Conservation (phyloP, 2,329 filamentous ascomycete species). For the Hymenoscyphus albidus region DNA sequence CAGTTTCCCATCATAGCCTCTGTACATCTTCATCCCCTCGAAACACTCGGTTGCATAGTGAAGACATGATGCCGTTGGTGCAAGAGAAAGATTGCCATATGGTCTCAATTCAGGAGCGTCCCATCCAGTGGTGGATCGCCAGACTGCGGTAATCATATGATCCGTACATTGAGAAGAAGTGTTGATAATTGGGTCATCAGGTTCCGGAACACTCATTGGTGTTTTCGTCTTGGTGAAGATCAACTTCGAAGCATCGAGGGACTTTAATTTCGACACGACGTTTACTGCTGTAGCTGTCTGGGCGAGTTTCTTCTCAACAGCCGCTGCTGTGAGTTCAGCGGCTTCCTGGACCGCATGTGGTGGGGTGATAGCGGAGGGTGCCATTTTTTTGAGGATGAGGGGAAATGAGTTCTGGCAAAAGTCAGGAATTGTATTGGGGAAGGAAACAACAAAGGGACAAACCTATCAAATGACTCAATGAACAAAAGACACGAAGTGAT, state of each 20-base stretch:
- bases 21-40: constrained; percentile 81
- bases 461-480: background rate
- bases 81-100: constrained; percentile 72
- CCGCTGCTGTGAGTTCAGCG: constrained; percentile 49
- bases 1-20: constrained; percentile 63
- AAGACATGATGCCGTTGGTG: constrained; percentile 75
- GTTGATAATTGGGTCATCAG: constrained; percentile 39
- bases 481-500: background rate
- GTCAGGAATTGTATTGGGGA: background rate
- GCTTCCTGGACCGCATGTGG: constrained; percentile 41
- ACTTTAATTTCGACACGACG: constrained; percentile 52
- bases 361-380: constrained; percentile 44
- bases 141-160: constrained; percentile 78
- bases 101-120: constrained; percentile 68
- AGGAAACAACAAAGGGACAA: constrained; percentile 6
- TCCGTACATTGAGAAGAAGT: constrained; percentile 53
- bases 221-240: constrained; percentile 49
- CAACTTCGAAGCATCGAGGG: constrained; percentile 59
- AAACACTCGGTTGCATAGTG: constrained; percentile 82
- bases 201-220: constrained; percentile 50
- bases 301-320: constrained; percentile 46
- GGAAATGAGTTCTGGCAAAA: background rate
- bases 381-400: constrained; percentile 37
- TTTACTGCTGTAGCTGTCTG: constrained; percentile 42
- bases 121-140: constrained; percentile 67